Conservation (phyloP, 1,284 basidiomycete species). For the Pholiota adiposa region DNA sequence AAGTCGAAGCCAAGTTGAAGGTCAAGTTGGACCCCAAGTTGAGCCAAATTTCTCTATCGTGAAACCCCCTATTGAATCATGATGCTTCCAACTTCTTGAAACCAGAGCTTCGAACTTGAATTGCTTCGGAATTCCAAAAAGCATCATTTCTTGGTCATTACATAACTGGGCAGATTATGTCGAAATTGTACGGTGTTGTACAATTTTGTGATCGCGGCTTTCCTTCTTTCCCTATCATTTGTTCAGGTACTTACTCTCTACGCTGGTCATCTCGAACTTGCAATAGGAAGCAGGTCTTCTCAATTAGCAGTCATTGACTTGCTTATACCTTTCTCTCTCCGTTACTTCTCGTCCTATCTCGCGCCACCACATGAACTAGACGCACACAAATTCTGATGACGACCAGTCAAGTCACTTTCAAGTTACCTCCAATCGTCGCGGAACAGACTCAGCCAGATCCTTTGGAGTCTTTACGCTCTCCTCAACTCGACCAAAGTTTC, state of each 20-base stretch:
- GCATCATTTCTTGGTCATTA: too few species aligned
- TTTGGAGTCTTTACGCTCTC: constrained; percentile 41
- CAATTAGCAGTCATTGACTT: constrained; percentile 1
- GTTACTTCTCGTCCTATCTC: background rate
- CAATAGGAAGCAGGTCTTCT: constrained; percentile 22
- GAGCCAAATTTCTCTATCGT: too few species aligned
- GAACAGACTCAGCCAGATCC: constrained; percentile 25
- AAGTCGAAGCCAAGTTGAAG: too few species aligned
- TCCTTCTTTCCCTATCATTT: background rate
- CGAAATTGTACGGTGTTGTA: background rate
- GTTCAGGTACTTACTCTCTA: background rate
- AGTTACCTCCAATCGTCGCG: constrained; percentile 23
- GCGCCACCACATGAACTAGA: constrained; percentile 20
- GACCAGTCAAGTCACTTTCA: constrained; percentile 23
- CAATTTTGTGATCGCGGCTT: background rate
- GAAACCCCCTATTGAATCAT: too few species aligned
- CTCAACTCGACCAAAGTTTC: constrained; percentile 31
- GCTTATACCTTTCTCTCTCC: background rate
- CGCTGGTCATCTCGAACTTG: background rate
- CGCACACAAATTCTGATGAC: constrained; percentile 16
- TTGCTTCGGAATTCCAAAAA: too few species aligned
- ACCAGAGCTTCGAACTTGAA: too few species aligned
- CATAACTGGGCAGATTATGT: background rate
- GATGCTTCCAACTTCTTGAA: too few species aligned
- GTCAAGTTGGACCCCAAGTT: too few species aligned